Percentiles rank a stretch among this genome's conserved stretches.
phyloP scores from a whole-genome alignment of 2,329 filamentous ascomycete genomes.

The Rhynchosporium agropyri region DNA sequence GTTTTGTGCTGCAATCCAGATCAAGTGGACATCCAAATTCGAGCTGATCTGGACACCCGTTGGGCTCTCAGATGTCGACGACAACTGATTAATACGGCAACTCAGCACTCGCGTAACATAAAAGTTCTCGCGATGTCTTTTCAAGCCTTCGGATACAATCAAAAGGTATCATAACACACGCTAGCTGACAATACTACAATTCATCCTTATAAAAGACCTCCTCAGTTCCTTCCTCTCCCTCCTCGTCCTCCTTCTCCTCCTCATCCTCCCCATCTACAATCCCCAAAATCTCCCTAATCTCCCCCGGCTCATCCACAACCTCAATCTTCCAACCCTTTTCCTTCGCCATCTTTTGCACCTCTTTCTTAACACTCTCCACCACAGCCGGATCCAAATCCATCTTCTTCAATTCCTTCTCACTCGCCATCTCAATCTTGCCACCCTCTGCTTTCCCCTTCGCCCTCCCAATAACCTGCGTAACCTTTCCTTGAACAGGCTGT shows the following conservation, averaged over 20 bases:
- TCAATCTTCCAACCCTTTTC: constrained; percentile 80
- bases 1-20: too few relatives aligned
- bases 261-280: constrained; percentile 64
- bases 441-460: constrained; percentile 38
- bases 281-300: constrained; percentile 66
- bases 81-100: background rate
- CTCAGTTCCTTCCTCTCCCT: constrained; percentile 48
- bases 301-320: constrained; percentile 67
- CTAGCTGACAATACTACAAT: constrained; percentile 42
- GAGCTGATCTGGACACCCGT: too few relatives aligned
- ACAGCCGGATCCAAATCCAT: constrained; percentile 60
- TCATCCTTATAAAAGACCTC: constrained; percentile 56
- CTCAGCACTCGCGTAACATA: too few relatives aligned
- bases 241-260: constrained; percentile 42
- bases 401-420: constrained; percentile 67
- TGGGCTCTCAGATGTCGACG: too few relatives aligned
- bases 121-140: background rate
- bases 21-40: too few relatives aligned
- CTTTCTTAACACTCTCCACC: constrained; percentile 68
- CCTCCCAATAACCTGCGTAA: constrained; percentile 33
- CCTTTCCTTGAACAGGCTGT: constrained; percentile 55
- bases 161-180: constrained; percentile 9
- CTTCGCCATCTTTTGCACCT: constrained; percentile 69
- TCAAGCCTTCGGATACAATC: background rate
- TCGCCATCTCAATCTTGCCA: constrained; percentile 47